Base-by-base conservation (phyloP, 257 asterid genomes). In the Ehretia macrophylla region DNA sequence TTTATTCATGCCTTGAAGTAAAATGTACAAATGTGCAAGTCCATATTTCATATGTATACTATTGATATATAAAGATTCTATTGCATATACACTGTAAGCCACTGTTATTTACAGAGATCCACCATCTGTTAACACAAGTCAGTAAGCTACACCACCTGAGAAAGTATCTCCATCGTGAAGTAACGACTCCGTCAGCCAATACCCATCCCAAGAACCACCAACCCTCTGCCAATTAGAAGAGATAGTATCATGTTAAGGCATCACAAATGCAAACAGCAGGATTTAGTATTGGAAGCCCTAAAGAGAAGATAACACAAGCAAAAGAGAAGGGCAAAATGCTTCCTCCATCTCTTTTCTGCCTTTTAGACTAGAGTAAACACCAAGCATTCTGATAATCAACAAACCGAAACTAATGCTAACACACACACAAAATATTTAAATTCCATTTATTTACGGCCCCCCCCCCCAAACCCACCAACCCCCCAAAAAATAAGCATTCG, bases 141-240 rank as follows among this genome's bases (percentile, higher is more conserved):
- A 86, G 73, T 84, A 88, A 5, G 98, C 96, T 63, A 91, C 85
- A 32, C 96, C 96, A 13, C 98, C 92, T 0, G 95, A 83, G 67
- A 91, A 91, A 73, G 75, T 79, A 73, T 88, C 90, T 56, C 90
- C 96, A 14, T 88, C 95, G 0, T 84, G 94, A 60, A 91, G 95
- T 42, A 91, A 55, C 5, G 96, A 85, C 64, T 88, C 96, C 0
- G 95, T 88, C 67, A 91, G 86, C 98, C 98, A 91, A 71, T 85
- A 91, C 17, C 96, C 98, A 70, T 91, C 98, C 98, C 96, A 91
- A 16, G 87, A 83, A 63, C 98, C 98, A 3, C 98, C 96, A 49
- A 91, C 94, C 51, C 88, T 80, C 95, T 90, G 83, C 65, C 62
- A 72, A 38, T 47, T 27, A 13, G 22, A 56, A 56, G 54, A 38